Percentiles rank a stretch among this genome's conserved stretches.
Conservation (phyloP, 306 rosid genomes). For the Dalbergia oliveri region DNA sequence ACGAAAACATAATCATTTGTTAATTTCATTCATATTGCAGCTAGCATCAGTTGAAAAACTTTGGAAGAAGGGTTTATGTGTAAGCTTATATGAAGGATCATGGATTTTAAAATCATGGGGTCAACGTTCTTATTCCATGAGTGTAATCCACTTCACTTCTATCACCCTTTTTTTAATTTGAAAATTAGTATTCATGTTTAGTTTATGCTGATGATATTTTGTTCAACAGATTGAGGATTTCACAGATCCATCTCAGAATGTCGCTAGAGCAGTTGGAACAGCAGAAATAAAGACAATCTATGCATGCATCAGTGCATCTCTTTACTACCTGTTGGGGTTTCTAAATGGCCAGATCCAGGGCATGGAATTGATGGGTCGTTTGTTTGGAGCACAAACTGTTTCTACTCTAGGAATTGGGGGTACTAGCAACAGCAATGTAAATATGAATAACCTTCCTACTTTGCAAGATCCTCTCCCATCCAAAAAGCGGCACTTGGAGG, state of each 20-base stretch:
- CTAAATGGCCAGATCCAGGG: slow-evolving; percentile 42
- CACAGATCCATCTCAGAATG: slow-evolving; percentile 52
- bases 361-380: slow-evolving; percentile 42
- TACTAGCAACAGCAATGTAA: slow-evolving; percentile 17
- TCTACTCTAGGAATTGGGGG: slow-evolving; percentile 27
- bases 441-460: slow-evolving; percentile 13
- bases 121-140: slow-evolving; percentile 29
- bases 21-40: slow-evolving; percentile 48
- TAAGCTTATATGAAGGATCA: slow-evolving; percentile 52
- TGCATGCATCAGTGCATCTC: slow-evolving; percentile 47
- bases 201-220: slow-evolving; percentile 34
- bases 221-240: slow-evolving; percentile 62
- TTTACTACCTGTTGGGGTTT: slow-evolving; percentile 31
- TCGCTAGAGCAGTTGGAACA: slow-evolving; percentile 55
- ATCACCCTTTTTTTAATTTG: neutral
- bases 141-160: slow-evolving; percentile 49
- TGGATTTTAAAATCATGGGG: slow-evolving; percentile 57
- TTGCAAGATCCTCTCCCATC: slow-evolving; percentile 21
- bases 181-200: slow-evolving; percentile 14
- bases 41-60: slow-evolving; percentile 61
- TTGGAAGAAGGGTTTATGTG: slow-evolving; percentile 56
- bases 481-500: slow-evolving; percentile 36
- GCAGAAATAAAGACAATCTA: slow-evolving; percentile 45
- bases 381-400: slow-evolving; percentile 44
- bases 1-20: slow-evolving; percentile 28